Evolutionary conservation across 306 rosid species (phyloP).

Genomic region (Vachellia collinsii): DNA sequence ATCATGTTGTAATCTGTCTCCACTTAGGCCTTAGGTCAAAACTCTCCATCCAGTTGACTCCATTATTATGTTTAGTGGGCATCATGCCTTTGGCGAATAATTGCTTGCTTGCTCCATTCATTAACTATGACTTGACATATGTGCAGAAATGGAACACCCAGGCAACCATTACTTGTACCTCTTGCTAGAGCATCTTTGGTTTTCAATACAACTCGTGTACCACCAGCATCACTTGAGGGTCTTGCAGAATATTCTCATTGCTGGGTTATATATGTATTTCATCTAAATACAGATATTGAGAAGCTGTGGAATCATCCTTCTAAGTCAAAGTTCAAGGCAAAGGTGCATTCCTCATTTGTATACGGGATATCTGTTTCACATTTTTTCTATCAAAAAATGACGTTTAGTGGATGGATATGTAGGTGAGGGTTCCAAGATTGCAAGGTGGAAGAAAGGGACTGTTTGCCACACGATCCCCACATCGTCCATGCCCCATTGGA

Average conservation of each 20-base stretch:
- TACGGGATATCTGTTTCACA: constrained; percentile 12
- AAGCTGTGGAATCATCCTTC: constrained; percentile 89
- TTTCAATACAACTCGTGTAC: constrained; percentile 72
- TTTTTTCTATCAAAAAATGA: constrained; percentile 36
- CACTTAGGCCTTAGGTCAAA: not conserved
- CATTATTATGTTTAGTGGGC: constrained; percentile 7
- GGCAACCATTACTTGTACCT: constrained; percentile 94
- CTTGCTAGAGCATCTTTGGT: constrained; percentile 89
- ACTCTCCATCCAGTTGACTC: not conserved
- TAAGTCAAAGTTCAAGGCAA: constrained; percentile 84
- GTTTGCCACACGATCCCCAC: constrained; percentile 94
- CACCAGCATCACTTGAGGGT: constrained; percentile 92
- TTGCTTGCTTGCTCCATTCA: constrained; percentile 17
- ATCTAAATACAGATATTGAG: constrained; percentile 85
- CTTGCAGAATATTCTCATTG: constrained; percentile 86
- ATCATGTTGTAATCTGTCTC: not conserved
- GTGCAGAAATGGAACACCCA: constrained; percentile 89
- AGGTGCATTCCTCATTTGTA: constrained; percentile 57
- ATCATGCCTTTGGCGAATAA: constrained; percentile 7
- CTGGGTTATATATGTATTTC: constrained; percentile 91
- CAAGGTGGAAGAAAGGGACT: constrained; percentile 89
- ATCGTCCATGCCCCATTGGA: constrained; percentile 96
- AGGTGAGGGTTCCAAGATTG: constrained; percentile 93
- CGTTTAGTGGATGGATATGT: constrained; percentile 51
- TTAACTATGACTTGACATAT: constrained; percentile 31